A percentile compares a stretch with the other conserved stretches of the same genome.
Conservation (phyloP, 768 basidiomycete species). For the Termitomyces sp. region DNA sequence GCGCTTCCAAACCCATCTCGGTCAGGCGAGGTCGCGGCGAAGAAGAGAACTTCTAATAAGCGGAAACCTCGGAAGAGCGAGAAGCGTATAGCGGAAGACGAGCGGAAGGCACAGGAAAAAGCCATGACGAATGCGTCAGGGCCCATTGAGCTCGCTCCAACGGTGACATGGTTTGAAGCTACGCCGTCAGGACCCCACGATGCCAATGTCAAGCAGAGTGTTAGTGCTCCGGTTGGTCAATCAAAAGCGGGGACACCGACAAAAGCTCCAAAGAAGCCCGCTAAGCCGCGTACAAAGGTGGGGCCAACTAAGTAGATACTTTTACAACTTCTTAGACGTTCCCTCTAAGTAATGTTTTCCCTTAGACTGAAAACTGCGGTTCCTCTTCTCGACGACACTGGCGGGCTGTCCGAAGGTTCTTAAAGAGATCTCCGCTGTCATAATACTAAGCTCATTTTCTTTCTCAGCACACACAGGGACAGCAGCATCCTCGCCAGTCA, state of each 20-base stretch:
- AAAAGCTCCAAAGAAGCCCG: slow-evolving; percentile 39
- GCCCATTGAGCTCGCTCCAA: slow-evolving; percentile 31
- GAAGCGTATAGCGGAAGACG: slow-evolving; percentile 36
- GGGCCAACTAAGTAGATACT: slow-evolving; percentile 24
- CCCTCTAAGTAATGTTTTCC: slow-evolving; percentile 8
- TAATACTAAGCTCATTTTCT: background rate
- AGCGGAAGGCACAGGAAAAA: slow-evolving; percentile 44
- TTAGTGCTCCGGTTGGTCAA: slow-evolving; percentile 16
- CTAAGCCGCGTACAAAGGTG: slow-evolving; percentile 31
- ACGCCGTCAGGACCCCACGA: slow-evolving; percentile 32
- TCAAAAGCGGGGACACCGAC: slow-evolving; percentile 42
- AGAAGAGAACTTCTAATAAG: slow-evolving; percentile 46
- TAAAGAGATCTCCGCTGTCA: background rate
- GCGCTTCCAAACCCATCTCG: slow-evolving; percentile 20
- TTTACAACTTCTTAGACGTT: background rate
- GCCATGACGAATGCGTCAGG: slow-evolving; percentile 25
- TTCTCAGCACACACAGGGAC: slow-evolving; percentile 55
- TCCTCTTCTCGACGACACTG: slow-evolving; percentile 43
- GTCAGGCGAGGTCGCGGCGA: slow-evolving; percentile 33
- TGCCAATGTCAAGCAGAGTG: slow-evolving; percentile 11
- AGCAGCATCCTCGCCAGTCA: slow-evolving; percentile 66
- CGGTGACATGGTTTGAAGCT: slow-evolving; percentile 37
- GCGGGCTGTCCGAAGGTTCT: slow-evolving; percentile 57
- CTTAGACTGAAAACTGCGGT: slow-evolving; percentile 21
- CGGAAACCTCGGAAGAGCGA: slow-evolving; percentile 49